Evolutionary conservation across 2,329 filamentous ascomycete genomes (phyloP).

Genomic region (Pseudogymnoascus pannorum): DNA sequence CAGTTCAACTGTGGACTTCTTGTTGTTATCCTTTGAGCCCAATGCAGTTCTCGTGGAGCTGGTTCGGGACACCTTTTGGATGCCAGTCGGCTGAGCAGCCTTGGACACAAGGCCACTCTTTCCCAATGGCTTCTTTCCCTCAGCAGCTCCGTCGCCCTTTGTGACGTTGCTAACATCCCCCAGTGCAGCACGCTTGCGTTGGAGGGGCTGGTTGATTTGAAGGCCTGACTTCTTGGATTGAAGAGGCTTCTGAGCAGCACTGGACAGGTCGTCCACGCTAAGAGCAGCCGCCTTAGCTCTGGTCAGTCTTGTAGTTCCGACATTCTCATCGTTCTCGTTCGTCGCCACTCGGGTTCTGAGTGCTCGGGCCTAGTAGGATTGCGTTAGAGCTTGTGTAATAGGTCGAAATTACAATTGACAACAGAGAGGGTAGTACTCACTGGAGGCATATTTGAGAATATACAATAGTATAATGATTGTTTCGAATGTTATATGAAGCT

Average conservation of each 20-base stretch:
- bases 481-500: constrained; percentile 20
- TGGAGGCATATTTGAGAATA: constrained; percentile 41
- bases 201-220: constrained; percentile 37
- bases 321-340: constrained; percentile 95
- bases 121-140: constrained; percentile 64
- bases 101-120: constrained; percentile 72
- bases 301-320: constrained; percentile 71
- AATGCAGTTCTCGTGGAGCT: constrained; percentile 56
- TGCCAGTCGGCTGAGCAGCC: constrained; percentile 69
- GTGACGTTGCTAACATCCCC: constrained; percentile 94
- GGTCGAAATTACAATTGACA: constrained; percentile 8
- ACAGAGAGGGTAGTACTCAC: constrained; percentile 36
- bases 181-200: constrained; percentile 73
- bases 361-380: constrained; percentile 45
- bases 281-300: constrained; percentile 81
- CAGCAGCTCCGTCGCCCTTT: constrained; percentile 59
- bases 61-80: constrained; percentile 61
- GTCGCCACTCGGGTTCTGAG: constrained; percentile 67
- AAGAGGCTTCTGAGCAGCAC: constrained; percentile 50
- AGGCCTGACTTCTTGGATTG: constrained; percentile 62
- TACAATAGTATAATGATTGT: constrained; percentile 27
- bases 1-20: constrained; percentile 46
- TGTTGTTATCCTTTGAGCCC: constrained; percentile 61
- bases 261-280: constrained; percentile 53
- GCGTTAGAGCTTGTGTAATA: background rate